Evolutionary conservation across 2,329 filamentous ascomycete species (phyloP).

Genomic region (Sclerotinia trifoliorum): DNA sequence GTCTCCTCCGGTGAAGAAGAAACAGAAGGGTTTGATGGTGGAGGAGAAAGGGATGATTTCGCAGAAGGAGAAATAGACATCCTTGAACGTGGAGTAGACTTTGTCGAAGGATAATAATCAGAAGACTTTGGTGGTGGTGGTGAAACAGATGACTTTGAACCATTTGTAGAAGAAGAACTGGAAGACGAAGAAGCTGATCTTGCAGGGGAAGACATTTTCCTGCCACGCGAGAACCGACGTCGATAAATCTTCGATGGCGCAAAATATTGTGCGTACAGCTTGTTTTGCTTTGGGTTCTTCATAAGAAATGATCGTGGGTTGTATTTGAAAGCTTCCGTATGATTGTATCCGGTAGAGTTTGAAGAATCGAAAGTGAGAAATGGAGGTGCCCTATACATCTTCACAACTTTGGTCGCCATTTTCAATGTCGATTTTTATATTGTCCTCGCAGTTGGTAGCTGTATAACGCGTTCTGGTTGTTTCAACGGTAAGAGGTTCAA

Average conservation of each 20-base stretch:
- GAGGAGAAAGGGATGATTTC: not conserved
- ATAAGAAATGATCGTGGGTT: conserved; percentile 7
- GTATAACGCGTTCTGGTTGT: not conserved
- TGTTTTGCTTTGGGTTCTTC: conserved; percentile 5
- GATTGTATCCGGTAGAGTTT: not conserved
- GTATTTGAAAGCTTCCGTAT: not conserved
- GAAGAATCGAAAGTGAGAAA: conserved; percentile 8
- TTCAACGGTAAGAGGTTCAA: not conserved
- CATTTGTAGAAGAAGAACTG: not conserved
- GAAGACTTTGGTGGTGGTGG: not conserved
- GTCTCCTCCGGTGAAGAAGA: not conserved
- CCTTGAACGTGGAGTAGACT: not conserved
- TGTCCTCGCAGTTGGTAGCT: not conserved
- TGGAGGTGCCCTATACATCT: conserved; percentile 3
- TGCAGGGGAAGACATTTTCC: conserved; percentile 11
- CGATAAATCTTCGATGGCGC: not conserved
- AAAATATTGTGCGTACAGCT: conserved; percentile 12
- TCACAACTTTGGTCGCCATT: conserved; percentile 18
- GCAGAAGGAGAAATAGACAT: not conserved
- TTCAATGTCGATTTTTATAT: not conserved
- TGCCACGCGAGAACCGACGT: not conserved
- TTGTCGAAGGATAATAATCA: not conserved
- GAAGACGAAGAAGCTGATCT: conserved; percentile 11
- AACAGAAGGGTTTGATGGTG: not conserved
- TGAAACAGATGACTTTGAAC: conserved; percentile 9